These are phyloP conservation scores for Curvularia spicifera DNA, from an alignment of 2,329 filamentous ascomycete genomes.

Conservation along the genomic window DNA sequence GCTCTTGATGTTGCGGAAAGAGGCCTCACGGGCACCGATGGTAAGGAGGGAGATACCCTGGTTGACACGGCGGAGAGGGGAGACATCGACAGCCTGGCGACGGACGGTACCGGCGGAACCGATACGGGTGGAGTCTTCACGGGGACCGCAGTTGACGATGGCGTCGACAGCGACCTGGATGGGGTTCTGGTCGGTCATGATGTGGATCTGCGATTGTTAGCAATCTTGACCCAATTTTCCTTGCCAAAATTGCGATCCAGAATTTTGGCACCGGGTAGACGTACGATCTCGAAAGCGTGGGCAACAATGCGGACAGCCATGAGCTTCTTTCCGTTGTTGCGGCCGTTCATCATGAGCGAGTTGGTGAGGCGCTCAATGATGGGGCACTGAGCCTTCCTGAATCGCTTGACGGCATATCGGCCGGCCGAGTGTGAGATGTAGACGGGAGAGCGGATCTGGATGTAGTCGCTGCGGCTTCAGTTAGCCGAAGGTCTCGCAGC, in stretches of 20 bases:
- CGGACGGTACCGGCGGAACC: slow-evolving; percentile 99
- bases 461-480: slow-evolving; percentile 81
- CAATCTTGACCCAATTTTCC: slow-evolving; percentile 5
- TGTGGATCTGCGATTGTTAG: slow-evolving; percentile 77
- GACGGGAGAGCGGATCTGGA: slow-evolving; percentile 98
- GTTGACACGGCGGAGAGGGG: slow-evolving; percentile 98
- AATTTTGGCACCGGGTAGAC: slow-evolving; percentile 50
- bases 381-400: slow-evolving; percentile 99
- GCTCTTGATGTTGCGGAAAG: slow-evolving; percentile 99
- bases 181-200: slow-evolving; percentile 99
- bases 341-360: slow-evolving; percentile 99
- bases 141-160: slow-evolving; percentile 99
- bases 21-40: slow-evolving; percentile 96
- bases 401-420: slow-evolving; percentile 98
- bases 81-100: slow-evolving; percentile 99
- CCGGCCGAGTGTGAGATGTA: slow-evolving; percentile 99
- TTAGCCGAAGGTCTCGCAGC: slow-evolving; percentile 42
- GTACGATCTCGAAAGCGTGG: slow-evolving; percentile 99
- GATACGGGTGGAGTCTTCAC: slow-evolving; percentile 99
- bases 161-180: slow-evolving; percentile 99
- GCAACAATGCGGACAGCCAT: slow-evolving; percentile 99
- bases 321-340: slow-evolving; percentile 99
- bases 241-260: not conserved
- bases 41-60: slow-evolving; percentile 99
- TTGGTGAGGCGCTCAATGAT: slow-evolving; percentile 99